These are phyloP conservation scores for Globisporangium carolinianum DNA, from an alignment of 352 stramenopile species.

Conservation along the genomic window DNA sequence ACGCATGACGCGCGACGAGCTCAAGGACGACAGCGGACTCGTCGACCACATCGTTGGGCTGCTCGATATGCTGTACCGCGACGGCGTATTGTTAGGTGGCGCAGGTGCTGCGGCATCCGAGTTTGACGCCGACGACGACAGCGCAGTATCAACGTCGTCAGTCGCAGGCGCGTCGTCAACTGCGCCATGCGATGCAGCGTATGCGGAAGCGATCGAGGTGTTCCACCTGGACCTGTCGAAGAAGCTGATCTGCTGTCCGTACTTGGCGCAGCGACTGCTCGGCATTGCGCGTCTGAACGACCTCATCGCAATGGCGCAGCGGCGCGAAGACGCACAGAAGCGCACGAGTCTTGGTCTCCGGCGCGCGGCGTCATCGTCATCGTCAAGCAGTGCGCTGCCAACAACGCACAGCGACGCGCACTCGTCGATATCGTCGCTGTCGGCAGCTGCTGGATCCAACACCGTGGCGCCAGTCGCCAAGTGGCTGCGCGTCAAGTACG, in stretches of 20 bases:
- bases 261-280: constrained; percentile 62
- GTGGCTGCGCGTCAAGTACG: constrained; percentile 66
- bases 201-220: constrained; percentile 73
- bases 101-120: constrained; percentile 8
- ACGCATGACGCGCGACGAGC: constrained; percentile 56
- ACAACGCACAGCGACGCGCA: constrained; percentile 3
- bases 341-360: constrained; percentile 51
- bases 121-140: constrained; percentile 14
- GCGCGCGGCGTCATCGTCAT: constrained; percentile 24
- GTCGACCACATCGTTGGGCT: constrained; percentile 68
- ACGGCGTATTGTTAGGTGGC: constrained; percentile 47
- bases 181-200: constrained; percentile 22
- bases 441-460: constrained; percentile 15
- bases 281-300: constrained; percentile 70
- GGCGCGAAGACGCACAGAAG: constrained; percentile 53
- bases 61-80: constrained; percentile 64
- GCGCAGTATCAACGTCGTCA: constrained; percentile 14
- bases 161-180: background rate
- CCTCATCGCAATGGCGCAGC: constrained; percentile 70
- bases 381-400: constrained; percentile 14
- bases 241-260: constrained; percentile 83
- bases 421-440: constrained; percentile 15
- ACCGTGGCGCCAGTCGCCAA: constrained; percentile 33
- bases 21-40: constrained; percentile 77
- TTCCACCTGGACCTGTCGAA: constrained; percentile 83